Conservation (phyloP, 179 eudicot species). For the Beta corolliflora region DNA sequence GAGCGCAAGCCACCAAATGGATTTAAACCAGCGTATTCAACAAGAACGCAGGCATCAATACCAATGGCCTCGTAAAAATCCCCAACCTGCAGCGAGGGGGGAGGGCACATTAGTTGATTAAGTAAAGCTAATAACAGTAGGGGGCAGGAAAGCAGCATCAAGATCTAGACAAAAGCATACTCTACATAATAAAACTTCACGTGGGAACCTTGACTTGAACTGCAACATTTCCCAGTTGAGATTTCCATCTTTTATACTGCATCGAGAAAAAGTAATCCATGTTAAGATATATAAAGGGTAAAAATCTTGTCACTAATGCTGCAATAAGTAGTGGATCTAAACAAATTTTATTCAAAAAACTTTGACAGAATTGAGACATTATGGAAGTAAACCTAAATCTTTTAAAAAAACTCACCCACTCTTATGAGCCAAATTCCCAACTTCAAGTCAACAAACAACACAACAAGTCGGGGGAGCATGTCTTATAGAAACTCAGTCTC, state of each 20-base stretch:
- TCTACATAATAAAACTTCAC: conserved; percentile 93
- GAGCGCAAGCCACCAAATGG: conserved; percentile 97
- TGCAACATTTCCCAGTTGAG: conserved; percentile 90
- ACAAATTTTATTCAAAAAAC: background rate
- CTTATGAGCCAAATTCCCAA: conserved; percentile 73
- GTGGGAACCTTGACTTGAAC: conserved; percentile 95
- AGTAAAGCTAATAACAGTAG: background rate
- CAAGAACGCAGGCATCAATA: conserved; percentile 92
- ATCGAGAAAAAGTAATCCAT: conserved; percentile 10
- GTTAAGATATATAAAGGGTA: background rate
- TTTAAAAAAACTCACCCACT: background rate
- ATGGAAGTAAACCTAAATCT: background rate
- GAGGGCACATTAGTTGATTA: background rate
- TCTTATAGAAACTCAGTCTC: background rate
- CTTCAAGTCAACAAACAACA: conserved; percentile 68
- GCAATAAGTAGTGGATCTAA: background rate
- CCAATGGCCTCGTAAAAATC: conserved; percentile 98
- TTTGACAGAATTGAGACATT: background rate
- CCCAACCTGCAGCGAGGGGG: conserved; percentile 59
- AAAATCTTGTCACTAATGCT: background rate
- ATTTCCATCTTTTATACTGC: conserved; percentile 93
- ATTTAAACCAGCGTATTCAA: conserved; percentile 96
- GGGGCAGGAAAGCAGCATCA: background rate
- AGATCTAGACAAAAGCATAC: conserved; percentile 47
- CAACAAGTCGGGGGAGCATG: conserved; percentile 61